Percentiles rank a stretch among this genome's conserved stretches.
Conservation (phyloP, 2,329 filamentous ascomycete genomes). For the Penicillium sp. region DNA sequence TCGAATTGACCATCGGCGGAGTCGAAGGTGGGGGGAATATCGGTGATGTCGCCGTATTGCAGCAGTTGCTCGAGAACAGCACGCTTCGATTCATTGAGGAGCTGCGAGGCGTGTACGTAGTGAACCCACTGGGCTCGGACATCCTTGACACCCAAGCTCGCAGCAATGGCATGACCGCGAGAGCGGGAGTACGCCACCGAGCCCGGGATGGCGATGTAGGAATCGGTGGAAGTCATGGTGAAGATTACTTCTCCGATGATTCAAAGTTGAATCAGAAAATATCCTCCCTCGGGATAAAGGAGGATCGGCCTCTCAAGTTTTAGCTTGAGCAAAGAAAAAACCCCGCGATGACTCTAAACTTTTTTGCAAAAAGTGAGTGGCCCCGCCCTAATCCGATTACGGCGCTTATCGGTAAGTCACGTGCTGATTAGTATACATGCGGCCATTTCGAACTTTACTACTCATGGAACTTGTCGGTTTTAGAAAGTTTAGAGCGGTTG, state of each 20-base stretch:
- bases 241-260: slow-evolving; percentile 13
- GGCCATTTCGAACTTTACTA: background rate
- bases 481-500: background rate
- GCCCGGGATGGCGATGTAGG: slow-evolving; percentile 40
- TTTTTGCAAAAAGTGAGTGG: slow-evolving; percentile 21
- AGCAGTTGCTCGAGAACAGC: slow-evolving; percentile 59
- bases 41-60: slow-evolving; percentile 59
- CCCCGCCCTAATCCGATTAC: slow-evolving; percentile 25
- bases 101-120: slow-evolving; percentile 62
- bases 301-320: slow-evolving; percentile 26
- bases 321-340: slow-evolving; percentile 23
- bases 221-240: slow-evolving; percentile 36
- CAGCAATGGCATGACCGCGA: slow-evolving; percentile 44
- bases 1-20: slow-evolving; percentile 52
- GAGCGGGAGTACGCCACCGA: slow-evolving; percentile 48
- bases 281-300: slow-evolving; percentile 19
- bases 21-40: slow-evolving; percentile 44
- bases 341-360: slow-evolving; percentile 26
- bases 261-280: slow-evolving; percentile 3
- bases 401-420: slow-evolving; percentile 23
- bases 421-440: slow-evolving; percentile 15
- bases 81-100: slow-evolving; percentile 49
- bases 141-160: slow-evolving; percentile 43
- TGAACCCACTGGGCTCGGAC: slow-evolving; percentile 55
- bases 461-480: background rate